Base-by-base conservation (phyloP, 805 yeast species). In the Ogataea pini region DNA sequence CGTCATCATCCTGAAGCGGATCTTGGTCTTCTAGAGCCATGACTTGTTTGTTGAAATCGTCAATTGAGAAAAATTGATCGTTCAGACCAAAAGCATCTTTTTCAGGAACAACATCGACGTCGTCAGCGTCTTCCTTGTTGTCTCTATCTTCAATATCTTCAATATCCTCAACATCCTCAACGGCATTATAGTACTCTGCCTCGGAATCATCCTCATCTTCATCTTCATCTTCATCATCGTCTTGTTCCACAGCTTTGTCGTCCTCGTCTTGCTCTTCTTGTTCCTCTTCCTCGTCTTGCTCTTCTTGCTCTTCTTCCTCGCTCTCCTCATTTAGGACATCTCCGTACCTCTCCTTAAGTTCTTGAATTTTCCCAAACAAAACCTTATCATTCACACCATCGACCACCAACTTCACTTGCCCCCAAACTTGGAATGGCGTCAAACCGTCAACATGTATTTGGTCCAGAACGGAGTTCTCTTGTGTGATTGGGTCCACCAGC, bases 351-450 rank as follows among this genome's bases (percentile, higher is more conserved):
- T 68, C 69, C 53, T 71, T 77, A 49, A 85, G 60, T 31, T 69
- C 72, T 2, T 83, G 82, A 37, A 89, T 77, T 44, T 76, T 75
- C 16, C 74, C 79, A 47, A 73, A 75, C 62, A 87, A 62, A 29
- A 89, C 67, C 36, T 76, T 73, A 41, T 85, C 89, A 22, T 85
- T 82, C 10, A 86, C 85, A 7, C 85, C 85, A 49, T 90, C 97
- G 32, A 89, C 71, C 16, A 92, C 84, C 70, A 92, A 77, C 66
- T 87, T 89, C 2, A 88, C 84, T 68, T 92, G 98, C 47, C 92
- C 96, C 89, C 92, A 92, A 0, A 94, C 90, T 63, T 92, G 98
- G 33, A 85, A 78, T 19, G 96, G 83, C 64, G 88, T 96, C 46
- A 92, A 72, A 0, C 97, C 98, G 42, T 90, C 95, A 12, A 86